Base-by-base conservation (phyloP, 106 monocot genomes). In the Acorus gramineus region DNA sequence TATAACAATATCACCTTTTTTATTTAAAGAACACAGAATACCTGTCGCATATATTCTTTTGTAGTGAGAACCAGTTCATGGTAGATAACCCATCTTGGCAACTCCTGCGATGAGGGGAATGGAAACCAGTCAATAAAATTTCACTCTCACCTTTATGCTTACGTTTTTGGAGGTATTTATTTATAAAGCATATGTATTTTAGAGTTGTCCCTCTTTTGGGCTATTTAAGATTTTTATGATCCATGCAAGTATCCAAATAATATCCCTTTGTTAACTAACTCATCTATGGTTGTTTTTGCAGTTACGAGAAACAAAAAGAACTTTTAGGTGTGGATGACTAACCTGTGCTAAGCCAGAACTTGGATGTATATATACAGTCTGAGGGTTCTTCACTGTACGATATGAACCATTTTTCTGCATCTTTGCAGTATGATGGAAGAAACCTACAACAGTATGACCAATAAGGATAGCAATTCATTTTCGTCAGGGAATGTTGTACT, bases 21-120 rank as follows among this genome's bases (percentile, higher is more conserved):
- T n/a, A 50, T 51, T 2, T 47, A 4, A 3, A 57, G 8, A 54
- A 67, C 47, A 5, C 3, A 53, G 52, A 10, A n/a, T 81, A 87
- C 96, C 87, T 96, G 91, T 54, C 96, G 80, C 96, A 96, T 87
- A 56, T 83, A 96, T 58, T 91, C 96, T 61, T 96, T 96, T 11
- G 96, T 78, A 6, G 96, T 91, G 14, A 88, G 87, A 12, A 96
- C 91, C 59, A 96, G 72, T 52, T 96, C 96, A 73, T 96, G 96
- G 67, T 96, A 96, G 5, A 91, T 70, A 8, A 81, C 87, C 90
- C 91, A 96, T 44, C 91, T 76, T 3, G 96, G 96, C 62, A 80
- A 85, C 46, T 79, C 76, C 95, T 95, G 54, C 6, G 73, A 5
- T 8, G 10, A 52, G 55, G 14, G 57, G 28, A 14, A 67, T 55